Conservation (phyloP, 306 rosid species). For the Alnus glutinosa region DNA sequence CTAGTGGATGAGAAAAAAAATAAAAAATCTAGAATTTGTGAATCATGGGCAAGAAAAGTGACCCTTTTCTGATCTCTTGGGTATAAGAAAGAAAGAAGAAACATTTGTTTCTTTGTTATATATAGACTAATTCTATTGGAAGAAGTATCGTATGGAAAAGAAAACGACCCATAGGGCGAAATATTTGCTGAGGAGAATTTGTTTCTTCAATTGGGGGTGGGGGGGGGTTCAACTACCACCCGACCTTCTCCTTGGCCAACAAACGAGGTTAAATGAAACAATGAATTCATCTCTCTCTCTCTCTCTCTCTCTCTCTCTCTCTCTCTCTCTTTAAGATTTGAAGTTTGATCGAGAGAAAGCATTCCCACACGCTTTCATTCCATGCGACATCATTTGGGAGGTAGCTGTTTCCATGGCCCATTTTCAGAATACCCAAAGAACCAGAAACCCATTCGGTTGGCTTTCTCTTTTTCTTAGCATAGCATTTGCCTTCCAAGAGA, state of each 20-base stretch:
- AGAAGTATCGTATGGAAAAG: neutral
- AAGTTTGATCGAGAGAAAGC: constrained; percentile 34
- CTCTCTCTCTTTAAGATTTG: constrained; percentile 27
- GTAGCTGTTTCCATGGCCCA: neutral
- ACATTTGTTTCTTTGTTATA: neutral
- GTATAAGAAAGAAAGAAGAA: neutral
- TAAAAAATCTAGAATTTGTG: constrained; percentile 29
- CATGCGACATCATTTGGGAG: constrained; percentile 3
- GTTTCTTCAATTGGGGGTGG: constrained; percentile 28
- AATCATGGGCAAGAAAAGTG: constrained; percentile 42
- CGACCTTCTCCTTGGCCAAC: constrained; percentile 67
- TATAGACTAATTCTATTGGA: neutral
- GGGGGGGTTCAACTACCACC: constrained; percentile 89
- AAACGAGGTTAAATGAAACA: constrained; percentile 66
- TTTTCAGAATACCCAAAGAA: neutral
- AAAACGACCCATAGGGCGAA: constrained; percentile 1
- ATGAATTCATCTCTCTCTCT: constrained; percentile 45
- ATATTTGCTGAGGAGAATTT: constrained; percentile 16
- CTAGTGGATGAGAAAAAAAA: constrained; percentile 40
- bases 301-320: constrained; percentile 22
- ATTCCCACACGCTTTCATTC: constrained; percentile 55
- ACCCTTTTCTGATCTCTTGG: neutral
- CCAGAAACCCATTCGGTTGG: neutral
- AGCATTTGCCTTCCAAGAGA: neutral
- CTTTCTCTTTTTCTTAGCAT: neutral